Base-by-base conservation (phyloP, 164 flowering plant species). In the Umbellularia californica region DNA sequence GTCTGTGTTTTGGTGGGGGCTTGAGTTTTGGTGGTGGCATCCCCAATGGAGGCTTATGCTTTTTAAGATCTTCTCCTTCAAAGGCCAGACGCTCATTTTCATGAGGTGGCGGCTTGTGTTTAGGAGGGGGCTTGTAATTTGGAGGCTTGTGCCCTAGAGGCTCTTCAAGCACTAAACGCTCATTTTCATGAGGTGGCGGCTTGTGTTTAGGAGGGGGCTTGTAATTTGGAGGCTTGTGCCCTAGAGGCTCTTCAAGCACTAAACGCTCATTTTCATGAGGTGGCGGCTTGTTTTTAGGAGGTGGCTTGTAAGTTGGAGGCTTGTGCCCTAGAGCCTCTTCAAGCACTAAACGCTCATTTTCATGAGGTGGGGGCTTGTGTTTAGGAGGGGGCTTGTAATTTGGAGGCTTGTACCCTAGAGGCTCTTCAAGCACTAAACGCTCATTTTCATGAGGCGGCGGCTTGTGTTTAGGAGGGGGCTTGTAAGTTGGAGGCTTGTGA, bases 391-490 rank as follows among this genome's bases (percentile, higher is more conserved):
- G 66, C 66, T 63, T 63, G 1, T 24, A 11, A 2, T 7, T 6
- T 2, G 75, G 62, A 6, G 69, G 75, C 35, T 73, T 25, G 17
- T 41, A 23, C 62, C 23, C 24, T 3, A 50, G 41, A 13, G 75
- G 75, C 15, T 72, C 64, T 13, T 41, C 58, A 1, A 47, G 50
- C 19, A 28, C 24, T 25, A 58, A 55, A 23, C 68, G 69, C 5
- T 71, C 35, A 20, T 71, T 17, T 19, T n/a, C 58, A n/a, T 20
- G 58, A 14, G 58, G 50, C 12, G 75, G 69, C 9, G 75, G 75
- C 58, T 63, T 63, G 33, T 63, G 58, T 23, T 72, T 55, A 35
- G 58, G 75, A 0, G 68, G 68, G 1, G 75, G 68, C 13, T 62
- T 35, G 30, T 62, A 20, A 3, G 51, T 27, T 19, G 70, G 70